Conservation (phyloP, 805 yeast genomes). For the Candida qinlingensis region DNA sequence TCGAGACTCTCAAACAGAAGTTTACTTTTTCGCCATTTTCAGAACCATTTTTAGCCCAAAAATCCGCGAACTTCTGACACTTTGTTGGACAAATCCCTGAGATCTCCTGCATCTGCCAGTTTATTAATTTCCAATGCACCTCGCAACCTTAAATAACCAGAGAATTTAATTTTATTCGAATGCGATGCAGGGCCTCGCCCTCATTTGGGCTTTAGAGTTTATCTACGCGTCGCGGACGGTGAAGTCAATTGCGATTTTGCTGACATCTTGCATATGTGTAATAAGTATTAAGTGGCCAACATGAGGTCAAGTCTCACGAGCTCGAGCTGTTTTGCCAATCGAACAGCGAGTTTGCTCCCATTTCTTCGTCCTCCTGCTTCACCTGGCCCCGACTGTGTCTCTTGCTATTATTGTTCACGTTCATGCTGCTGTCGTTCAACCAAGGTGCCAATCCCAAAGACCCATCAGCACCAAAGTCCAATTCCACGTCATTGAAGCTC, state of each 20-base stretch:
- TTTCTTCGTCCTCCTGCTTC: not conserved
- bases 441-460: constrained; percentile 72
- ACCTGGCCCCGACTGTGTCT: not conserved
- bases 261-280: no score
- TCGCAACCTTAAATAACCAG: no score
- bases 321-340: constrained; percentile 22
- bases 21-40: not conserved
- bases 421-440: constrained; percentile 33
- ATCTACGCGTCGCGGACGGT: no score
- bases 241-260: no score
- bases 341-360: constrained; percentile 13
- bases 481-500: constrained; percentile 24
- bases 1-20: not conserved
- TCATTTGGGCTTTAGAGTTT: no score
- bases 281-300: no score
- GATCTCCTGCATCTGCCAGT: no score
- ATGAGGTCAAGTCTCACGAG: not conserved
- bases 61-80: not conserved
- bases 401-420: not conserved
- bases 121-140: no score
- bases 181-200: no score
- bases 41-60: not conserved
- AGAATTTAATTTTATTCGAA: no score
- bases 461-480: constrained; percentile 77
- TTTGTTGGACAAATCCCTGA: not conserved